Percentiles rank a stretch among this genome's conserved stretches.
These are phyloP conservation scores for Annulohypoxylon moriforme DNA, from an alignment of 495 filamentous ascomycete species.

Conservation along the genomic window DNA sequence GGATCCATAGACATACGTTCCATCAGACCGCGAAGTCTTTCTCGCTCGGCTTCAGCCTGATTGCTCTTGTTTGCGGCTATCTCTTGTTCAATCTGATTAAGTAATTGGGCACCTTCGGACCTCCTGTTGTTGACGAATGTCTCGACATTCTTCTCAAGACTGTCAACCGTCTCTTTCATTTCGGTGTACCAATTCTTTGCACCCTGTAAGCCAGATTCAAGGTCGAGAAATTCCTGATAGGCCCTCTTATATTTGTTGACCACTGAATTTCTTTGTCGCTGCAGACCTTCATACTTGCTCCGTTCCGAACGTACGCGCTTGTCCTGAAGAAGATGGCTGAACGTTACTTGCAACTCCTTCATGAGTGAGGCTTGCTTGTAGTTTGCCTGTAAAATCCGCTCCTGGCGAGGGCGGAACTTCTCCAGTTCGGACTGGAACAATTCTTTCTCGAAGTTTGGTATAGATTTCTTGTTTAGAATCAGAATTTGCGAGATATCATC, in stretches of 20 bases:
- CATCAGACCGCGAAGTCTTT: slow-evolving; percentile 89
- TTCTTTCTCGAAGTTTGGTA: slow-evolving; percentile 86
- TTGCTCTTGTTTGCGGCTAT: slow-evolving; percentile 72
- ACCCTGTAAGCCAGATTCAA: slow-evolving; percentile 84
- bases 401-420: slow-evolving; percentile 95
- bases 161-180: slow-evolving; percentile 95
- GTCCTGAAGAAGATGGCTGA: slow-evolving; percentile 90
- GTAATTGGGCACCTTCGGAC: slow-evolving; percentile 88
- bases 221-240: slow-evolving; percentile 90
- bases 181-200: slow-evolving; percentile 94
- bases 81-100: slow-evolving; percentile 86
- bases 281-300: slow-evolving; percentile 90
- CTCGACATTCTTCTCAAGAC: slow-evolving; percentile 95
- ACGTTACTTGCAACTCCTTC: slow-evolving; percentile 92
- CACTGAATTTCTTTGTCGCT: slow-evolving; percentile 81
- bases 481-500: slow-evolving; percentile 98
- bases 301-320: slow-evolving; percentile 94
- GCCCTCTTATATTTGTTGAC: slow-evolving; percentile 90
- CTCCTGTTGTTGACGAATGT: slow-evolving; percentile 94
- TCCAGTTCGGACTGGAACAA: slow-evolving; percentile 95
- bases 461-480: slow-evolving; percentile 96
- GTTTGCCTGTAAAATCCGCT: slow-evolving; percentile 85
- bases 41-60: slow-evolving; percentile 86
- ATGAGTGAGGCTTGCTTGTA: slow-evolving; percentile 94
- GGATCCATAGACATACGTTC: slow-evolving; percentile 89